Percentiles rank a stretch among this genome's conserved stretches.
Evolutionary conservation across 1,284 basidiomycete genomes (phyloP).

Genomic region (Naganishia sp.): DNA sequence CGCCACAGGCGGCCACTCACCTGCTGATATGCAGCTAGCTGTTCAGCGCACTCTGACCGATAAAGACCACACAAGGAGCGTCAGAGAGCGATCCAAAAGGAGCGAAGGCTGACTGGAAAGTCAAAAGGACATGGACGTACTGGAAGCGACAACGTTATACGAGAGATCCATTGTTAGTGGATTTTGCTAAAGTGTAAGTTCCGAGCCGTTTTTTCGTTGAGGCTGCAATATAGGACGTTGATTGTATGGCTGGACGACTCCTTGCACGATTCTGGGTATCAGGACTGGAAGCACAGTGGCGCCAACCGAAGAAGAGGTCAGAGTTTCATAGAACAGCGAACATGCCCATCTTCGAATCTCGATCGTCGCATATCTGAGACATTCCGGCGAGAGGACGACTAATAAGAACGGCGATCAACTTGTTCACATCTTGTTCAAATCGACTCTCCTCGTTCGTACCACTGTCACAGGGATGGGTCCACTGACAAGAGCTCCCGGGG

Average conservation of each 20-base stretch:
- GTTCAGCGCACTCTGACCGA: slow-evolving; percentile 46
- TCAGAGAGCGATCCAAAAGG: background rate
- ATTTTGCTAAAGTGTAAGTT: background rate
- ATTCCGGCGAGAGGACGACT: background rate
- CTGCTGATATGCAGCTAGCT: slow-evolving; percentile 51
- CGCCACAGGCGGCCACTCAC: slow-evolving; percentile 33
- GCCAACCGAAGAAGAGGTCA: no score
- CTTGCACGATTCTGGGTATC: no score
- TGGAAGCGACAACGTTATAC: slow-evolving; percentile 51
- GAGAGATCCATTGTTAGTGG: slow-evolving; percentile 48
- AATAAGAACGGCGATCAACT: background rate
- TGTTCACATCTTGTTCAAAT: background rate
- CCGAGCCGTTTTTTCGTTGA: background rate
- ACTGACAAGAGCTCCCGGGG: no score
- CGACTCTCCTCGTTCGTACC: no score
- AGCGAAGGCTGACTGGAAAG: background rate
- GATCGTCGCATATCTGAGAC: slow-evolving; percentile 22
- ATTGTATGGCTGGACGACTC: no score
- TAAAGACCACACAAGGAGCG: no score
- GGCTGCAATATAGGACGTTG: background rate
- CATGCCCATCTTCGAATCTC: background rate
- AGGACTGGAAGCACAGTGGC: no score
- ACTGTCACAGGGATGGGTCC: no score
- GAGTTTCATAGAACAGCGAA: background rate
- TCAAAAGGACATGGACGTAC: slow-evolving; percentile 37